A percentile compares a stretch with the other conserved stretches of the same genome.
Conservation (phyloP, 192 early-diverging fungal genomes). For the Mortierella hygrophila region DNA sequence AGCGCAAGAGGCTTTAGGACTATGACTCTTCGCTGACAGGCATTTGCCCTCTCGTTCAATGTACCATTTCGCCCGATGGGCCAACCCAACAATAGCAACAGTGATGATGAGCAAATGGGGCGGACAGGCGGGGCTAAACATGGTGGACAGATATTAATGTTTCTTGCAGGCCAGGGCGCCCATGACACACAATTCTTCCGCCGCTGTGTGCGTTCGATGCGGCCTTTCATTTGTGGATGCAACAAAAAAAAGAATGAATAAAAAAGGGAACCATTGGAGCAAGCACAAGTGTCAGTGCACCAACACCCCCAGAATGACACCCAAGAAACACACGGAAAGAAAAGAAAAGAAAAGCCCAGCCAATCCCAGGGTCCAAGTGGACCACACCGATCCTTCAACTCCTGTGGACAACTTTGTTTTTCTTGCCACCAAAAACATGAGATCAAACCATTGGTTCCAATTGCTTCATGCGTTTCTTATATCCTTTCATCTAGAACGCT, state of each 20-base stretch:
- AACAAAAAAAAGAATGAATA: background rate
- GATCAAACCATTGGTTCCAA: constrained; percentile 10
- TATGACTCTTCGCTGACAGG: background rate
- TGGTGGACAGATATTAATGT: background rate
- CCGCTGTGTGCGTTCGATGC: background rate
- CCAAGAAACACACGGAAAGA: background rate
- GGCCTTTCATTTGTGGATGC: constrained; percentile 1
- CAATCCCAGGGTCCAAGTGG: background rate
- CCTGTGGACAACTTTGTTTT: background rate
- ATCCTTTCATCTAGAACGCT: background rate
- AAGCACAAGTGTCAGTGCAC: constrained; percentile 2
- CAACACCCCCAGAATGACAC: no score
- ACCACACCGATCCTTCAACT: background rate
- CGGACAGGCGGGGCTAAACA: background rate
- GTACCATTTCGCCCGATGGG: constrained; percentile 2
- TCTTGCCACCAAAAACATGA: constrained; percentile 6
- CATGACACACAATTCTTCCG: constrained; percentile 8
- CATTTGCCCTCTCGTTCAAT: background rate
- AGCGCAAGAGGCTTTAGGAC: background rate
- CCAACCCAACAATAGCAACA: background rate
- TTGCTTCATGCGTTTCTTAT: background rate
- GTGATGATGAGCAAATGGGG: background rate
- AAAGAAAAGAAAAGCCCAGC: background rate
- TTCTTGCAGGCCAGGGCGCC: background rate
- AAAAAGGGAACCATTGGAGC: background rate